A percentile compares a stretch with the other conserved stretches of the same genome.
Evolutionary conservation across 1,139 yeast species (phyloP).

Genomic region (Protomyces lactucae-debilis): DNA sequence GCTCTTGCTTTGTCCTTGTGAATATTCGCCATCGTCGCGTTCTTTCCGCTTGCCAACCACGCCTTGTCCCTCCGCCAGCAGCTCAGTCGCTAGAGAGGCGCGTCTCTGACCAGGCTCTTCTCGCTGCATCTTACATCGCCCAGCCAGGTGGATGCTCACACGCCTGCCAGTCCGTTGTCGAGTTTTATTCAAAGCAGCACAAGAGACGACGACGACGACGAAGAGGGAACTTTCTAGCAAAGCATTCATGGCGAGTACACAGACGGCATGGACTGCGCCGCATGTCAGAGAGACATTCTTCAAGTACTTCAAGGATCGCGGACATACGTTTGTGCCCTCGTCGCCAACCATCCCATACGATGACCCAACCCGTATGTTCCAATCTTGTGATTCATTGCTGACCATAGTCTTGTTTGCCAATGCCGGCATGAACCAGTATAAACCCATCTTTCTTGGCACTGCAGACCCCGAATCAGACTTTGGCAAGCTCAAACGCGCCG

Average conservation of each 20-base stretch:
- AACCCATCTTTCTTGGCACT: conserved; percentile 93
- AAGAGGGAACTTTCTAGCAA: not conserved
- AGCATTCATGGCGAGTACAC: not conserved
- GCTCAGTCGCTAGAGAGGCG: no score
- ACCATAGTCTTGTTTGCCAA: conserved; percentile 25
- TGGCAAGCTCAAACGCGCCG: conserved; percentile 77
- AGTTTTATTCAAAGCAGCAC: not conserved
- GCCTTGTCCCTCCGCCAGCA: no score
- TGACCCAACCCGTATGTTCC: conserved; percentile 65
- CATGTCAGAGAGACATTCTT: conserved; percentile 81
- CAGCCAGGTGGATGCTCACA: not conserved
- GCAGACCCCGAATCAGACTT: conserved; percentile 92
- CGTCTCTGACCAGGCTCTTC: not conserved
- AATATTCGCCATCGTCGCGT: not conserved
- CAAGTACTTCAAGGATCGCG: conserved; percentile 60
- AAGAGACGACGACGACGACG: not conserved
- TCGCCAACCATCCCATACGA: conserved; percentile 96
- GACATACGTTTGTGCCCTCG: conserved; percentile 80
- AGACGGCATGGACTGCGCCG: not conserved
- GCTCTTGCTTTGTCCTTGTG: not conserved
- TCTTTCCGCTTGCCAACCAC: conserved; percentile 4
- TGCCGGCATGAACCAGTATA: conserved; percentile 65
- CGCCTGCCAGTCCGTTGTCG: not conserved
- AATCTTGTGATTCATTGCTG: conserved; percentile 64
- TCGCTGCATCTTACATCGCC: not conserved